phyloP scores from a whole-genome alignment of 306 rosid species.

The Purshia tridentata region DNA sequence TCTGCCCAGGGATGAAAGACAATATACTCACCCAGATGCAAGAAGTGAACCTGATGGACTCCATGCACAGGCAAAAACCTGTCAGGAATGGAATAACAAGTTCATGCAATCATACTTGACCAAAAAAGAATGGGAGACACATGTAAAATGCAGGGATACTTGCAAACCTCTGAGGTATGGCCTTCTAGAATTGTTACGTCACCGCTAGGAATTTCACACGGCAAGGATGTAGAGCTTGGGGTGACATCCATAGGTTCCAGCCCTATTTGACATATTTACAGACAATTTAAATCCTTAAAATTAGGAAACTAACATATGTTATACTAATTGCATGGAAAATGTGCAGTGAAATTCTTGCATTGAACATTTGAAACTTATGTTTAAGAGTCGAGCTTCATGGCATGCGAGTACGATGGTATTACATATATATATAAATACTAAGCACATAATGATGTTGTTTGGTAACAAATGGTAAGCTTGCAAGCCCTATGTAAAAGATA shows the following conservation, averaged over 20 bases:
- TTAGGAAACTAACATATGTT: background rate
- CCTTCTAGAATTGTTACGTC: constrained; percentile 62
- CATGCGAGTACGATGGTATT: too few relatives aligned
- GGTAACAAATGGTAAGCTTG: too few relatives aligned
- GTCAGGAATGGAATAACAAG: constrained; percentile 13
- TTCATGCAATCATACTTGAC: constrained; percentile 3
- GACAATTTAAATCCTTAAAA: background rate
- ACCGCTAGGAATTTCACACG: constrained; percentile 34
- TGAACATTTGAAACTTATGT: too few relatives aligned
- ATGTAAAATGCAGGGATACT: constrained; percentile 9
- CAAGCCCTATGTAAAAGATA: too few relatives aligned
- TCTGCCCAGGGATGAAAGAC: background rate
- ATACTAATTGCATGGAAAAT: constrained; percentile 2
- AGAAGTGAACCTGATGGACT: constrained; percentile 64
- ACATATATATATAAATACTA: too few relatives aligned
- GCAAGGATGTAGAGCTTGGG: constrained; percentile 27
- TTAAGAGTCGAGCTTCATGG: too few relatives aligned
- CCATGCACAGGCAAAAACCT: constrained; percentile 84
- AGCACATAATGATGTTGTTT: too few relatives aligned
- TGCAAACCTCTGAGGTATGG: constrained; percentile 62
- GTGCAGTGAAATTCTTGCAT: background rate
- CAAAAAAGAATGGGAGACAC: constrained; percentile 3
- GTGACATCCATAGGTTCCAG: constrained; percentile 68
- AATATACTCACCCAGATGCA: constrained; percentile 65
- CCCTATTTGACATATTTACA: constrained; percentile 35